phyloP scores from a whole-genome alignment of 1,139 yeast species.

The Sugiyamaella neomexicana region DNA sequence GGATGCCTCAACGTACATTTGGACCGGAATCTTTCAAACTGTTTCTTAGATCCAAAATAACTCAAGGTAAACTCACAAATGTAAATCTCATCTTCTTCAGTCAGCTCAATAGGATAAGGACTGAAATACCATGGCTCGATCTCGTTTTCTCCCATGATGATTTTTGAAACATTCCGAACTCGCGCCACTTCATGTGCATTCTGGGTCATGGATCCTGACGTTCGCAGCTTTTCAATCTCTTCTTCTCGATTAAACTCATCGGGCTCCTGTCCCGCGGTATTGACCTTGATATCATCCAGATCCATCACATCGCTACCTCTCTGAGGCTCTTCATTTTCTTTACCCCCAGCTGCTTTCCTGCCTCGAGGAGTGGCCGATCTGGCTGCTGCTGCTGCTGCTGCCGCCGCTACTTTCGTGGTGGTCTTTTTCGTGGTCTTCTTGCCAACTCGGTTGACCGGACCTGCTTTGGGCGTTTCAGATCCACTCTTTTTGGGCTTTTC shows the following conservation, averaged over 20 bases:
- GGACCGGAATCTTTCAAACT: constrained; percentile 84
- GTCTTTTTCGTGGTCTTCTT: constrained; percentile 43
- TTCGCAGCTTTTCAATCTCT: constrained; percentile 86
- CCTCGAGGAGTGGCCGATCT: constrained; percentile 4
- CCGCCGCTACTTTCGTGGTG: constrained; percentile 30
- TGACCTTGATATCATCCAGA: constrained; percentile 80
- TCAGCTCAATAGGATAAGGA: constrained; percentile 92
- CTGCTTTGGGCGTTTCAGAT: constrained; percentile 26
- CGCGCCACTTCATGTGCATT: constrained; percentile 82
- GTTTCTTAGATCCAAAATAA: constrained; percentile 85
- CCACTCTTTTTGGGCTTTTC: constrained; percentile 41
- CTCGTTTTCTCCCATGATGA: constrained; percentile 85
- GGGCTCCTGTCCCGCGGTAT: constrained; percentile 53
- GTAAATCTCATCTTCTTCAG: constrained; percentile 85
- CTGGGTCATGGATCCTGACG: constrained; percentile 97
- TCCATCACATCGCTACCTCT: constrained; percentile 52
- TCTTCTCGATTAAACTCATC: constrained; percentile 82
- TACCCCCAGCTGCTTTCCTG: constrained; percentile 18
- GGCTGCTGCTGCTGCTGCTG: constrained; percentile 14
- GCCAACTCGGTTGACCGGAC: constrained; percentile 45
- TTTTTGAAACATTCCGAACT: constrained; percentile 74
- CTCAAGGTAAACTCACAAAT: constrained; percentile 89
- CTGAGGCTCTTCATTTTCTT: constrained; percentile 32
- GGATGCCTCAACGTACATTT: constrained; percentile 88
- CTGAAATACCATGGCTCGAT: constrained; percentile 99